Conservation (phyloP, 23 red algal species). For the Cyanidiococcus yangmingshanensis region DNA sequence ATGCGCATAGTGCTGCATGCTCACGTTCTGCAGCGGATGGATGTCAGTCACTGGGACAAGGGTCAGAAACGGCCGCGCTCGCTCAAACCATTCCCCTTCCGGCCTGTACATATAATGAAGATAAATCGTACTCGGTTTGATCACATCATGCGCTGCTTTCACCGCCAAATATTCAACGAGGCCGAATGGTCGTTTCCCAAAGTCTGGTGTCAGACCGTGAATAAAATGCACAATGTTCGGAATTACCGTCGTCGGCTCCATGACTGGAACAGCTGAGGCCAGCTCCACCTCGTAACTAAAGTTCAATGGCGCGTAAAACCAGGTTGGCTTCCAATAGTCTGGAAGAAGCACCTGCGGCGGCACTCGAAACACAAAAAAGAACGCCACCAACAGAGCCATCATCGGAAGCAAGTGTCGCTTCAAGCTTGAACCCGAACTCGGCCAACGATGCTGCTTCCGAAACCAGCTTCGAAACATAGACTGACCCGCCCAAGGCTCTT, state of each 20-base stretch:
- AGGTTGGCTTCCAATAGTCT: not conserved
- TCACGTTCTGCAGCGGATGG: constrained; percentile 4
- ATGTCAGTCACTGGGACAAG: constrained; percentile 1
- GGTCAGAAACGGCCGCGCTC: not conserved
- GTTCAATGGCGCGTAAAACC: constrained; percentile 2
- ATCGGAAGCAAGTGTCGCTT: not conserved
- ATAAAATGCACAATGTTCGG: constrained; percentile 34
- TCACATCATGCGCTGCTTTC: constrained; percentile 5
- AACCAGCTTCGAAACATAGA: not conserved
- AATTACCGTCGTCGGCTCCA: not conserved
- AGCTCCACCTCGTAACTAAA: constrained; percentile 14
- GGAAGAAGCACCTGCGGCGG: not conserved
- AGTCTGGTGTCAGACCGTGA: constrained; percentile 20
- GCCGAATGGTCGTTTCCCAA: constrained; percentile 24
- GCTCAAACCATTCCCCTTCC: constrained; percentile 14
- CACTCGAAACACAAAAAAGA: not conserved
- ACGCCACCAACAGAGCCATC: not conserved
- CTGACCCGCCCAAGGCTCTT: not conserved
- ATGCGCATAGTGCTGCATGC: constrained; percentile 17
- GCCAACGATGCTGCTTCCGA: not conserved
- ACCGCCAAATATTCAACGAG: constrained; percentile 28
- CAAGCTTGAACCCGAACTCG: not conserved
- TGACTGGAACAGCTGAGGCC: not conserved
- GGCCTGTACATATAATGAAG: constrained; percentile 23
- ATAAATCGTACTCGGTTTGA: constrained; percentile 22